Conservation (phyloP, 768 basidiomycete species). For the Mycena haematopus region DNA sequence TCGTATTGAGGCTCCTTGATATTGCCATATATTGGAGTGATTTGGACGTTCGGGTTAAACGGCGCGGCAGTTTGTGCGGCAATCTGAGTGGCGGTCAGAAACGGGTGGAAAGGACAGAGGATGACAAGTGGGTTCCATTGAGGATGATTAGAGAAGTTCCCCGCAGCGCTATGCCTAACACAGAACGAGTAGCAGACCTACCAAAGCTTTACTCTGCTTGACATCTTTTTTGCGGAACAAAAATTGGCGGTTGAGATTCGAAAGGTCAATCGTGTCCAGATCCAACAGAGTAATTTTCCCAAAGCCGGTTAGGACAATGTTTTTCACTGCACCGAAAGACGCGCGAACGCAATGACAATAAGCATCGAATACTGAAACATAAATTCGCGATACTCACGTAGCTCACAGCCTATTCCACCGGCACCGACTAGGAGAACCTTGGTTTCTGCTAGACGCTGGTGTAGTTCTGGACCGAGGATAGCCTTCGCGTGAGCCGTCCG, state of each 20-base stretch:
- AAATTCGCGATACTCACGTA: constrained; percentile 58
- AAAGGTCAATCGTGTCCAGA: constrained; percentile 97
- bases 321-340: constrained; percentile 77
- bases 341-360: not conserved
- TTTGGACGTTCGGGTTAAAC: constrained; percentile 88
- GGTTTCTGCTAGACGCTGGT: constrained; percentile 62
- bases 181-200: constrained; percentile 53
- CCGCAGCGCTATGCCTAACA: not conserved
- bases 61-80: constrained; percentile 82
- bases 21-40: constrained; percentile 91
- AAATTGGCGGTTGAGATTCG: constrained; percentile 96
- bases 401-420: constrained; percentile 97
- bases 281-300: constrained; percentile 92
- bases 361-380: not conserved
- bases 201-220: constrained; percentile 94
- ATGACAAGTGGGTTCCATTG: too few species aligned
- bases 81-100: constrained; percentile 51
- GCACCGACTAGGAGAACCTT: constrained; percentile 85
- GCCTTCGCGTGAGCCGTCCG: constrained; percentile 72
- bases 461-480: constrained; percentile 80
- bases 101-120: not conserved
- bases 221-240: constrained; percentile 97
- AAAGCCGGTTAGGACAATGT: constrained; percentile 92
- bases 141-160: too few species aligned
- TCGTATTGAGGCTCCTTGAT: constrained; percentile 94